Conservation (phyloP, 306 rosid genomes). For the Vigna unguiculata region DNA sequence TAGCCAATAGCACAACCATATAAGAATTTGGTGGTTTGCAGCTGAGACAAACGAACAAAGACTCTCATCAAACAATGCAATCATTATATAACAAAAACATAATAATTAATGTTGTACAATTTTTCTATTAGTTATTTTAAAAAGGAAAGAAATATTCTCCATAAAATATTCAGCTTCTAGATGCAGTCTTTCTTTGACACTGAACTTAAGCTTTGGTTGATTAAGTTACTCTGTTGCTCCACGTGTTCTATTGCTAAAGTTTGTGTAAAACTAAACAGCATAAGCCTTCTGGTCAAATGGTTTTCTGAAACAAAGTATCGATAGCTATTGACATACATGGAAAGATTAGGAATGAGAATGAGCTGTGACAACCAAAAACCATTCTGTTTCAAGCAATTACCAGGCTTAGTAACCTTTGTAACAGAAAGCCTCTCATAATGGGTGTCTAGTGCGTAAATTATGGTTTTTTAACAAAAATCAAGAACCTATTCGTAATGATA, state of each 20-base stretch:
- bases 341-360: background rate
- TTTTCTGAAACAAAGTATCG: background rate
- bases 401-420: background rate
- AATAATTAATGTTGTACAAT: conserved; percentile 17
- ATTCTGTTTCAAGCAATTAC: background rate
- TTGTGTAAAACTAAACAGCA: background rate
- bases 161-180: conserved; percentile 7
- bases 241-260: background rate
- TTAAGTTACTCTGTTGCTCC: conserved; percentile 2
- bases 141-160: background rate
- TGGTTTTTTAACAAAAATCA: background rate
- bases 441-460: background rate
- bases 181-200: background rate
- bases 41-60: conserved; percentile 63
- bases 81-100: conserved; percentile 6
- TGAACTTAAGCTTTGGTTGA: background rate
- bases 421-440: background rate
- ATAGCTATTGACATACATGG: background rate
- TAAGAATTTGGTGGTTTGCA: conserved; percentile 78
- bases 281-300: conserved; percentile 10
- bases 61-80: conserved; percentile 17
- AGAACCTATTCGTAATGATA: background rate
- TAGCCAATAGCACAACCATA: conserved; percentile 94
- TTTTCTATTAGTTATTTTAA: too few species aligned
- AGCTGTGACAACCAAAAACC: background rate